Evolutionary conservation across 1,139 yeast genomes (phyloP).

Genomic region (Blastobotrys apis): DNA sequence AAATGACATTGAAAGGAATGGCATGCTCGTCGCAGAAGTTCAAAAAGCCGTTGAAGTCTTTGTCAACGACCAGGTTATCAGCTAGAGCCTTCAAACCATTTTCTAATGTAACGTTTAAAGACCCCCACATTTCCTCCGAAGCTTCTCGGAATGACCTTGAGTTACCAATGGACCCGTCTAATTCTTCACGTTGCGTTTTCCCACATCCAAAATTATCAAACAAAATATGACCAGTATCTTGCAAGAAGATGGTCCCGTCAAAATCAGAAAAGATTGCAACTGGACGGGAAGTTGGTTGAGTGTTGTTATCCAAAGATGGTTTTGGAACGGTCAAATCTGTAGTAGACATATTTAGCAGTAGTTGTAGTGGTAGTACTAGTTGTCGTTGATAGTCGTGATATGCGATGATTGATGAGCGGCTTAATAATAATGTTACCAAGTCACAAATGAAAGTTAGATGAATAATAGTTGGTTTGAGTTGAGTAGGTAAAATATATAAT

Average conservation of each 20-base stretch:
- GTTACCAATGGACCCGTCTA: slow-evolving; percentile 40
- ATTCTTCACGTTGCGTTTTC: slow-evolving; percentile 35
- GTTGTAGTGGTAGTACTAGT: not conserved
- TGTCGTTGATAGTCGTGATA: no score
- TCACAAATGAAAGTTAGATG: no score
- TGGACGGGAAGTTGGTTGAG: slow-evolving; percentile 5
- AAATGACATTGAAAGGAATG: slow-evolving; percentile 58
- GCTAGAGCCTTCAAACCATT: slow-evolving; percentile 54
- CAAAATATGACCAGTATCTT: slow-evolving; percentile 44
- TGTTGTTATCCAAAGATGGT: slow-evolving; percentile 5
- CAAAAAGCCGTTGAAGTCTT: slow-evolving; percentile 55
- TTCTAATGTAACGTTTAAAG: slow-evolving; percentile 42
- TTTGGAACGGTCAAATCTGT: slow-evolving; percentile 8
- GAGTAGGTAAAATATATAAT: no score
- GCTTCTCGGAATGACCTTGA: slow-evolving; percentile 40
- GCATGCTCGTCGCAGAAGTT: slow-evolving; percentile 47
- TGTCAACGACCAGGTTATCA: slow-evolving; percentile 52
- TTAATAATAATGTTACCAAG: no score
- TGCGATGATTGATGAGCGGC: no score
- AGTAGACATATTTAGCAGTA: not conserved
- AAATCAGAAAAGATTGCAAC: slow-evolving; percentile 32
- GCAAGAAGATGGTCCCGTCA: slow-evolving; percentile 44
- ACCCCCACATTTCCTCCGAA: slow-evolving; percentile 44
- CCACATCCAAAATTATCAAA: slow-evolving; percentile 45
- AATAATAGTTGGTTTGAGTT: no score